A percentile compares a stretch with the other conserved stretches of the same genome.
Conservation (phyloP, 1,284 basidiomycete species). For the Leucoagaricus sp. region DNA sequence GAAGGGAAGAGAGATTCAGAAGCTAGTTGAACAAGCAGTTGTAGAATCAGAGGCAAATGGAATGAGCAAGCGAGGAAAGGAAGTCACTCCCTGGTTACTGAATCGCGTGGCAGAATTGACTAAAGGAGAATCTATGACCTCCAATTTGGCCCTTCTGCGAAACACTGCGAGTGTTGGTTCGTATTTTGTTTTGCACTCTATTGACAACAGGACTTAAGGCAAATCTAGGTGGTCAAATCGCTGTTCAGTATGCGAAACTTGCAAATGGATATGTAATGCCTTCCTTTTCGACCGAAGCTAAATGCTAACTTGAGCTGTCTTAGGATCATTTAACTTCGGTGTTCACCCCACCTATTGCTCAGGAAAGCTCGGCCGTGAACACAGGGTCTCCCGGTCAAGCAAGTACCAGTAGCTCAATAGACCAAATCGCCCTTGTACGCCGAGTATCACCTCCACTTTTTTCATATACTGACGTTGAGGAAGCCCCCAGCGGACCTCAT, state of each 20-base stretch:
- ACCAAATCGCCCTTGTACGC: constrained; percentile 10
- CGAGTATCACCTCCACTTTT: not conserved
- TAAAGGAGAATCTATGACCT: constrained; percentile 66
- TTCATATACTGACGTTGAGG: not conserved
- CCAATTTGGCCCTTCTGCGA: constrained; percentile 88
- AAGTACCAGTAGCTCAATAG: not conserved
- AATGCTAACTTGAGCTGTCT: not conserved
- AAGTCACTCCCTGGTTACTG: constrained; percentile 95
- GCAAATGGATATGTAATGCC: constrained; percentile 25
- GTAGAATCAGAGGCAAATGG: constrained; percentile 83
- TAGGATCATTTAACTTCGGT: not conserved
- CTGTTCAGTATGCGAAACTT: constrained; percentile 74
- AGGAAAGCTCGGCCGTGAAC: not conserved
- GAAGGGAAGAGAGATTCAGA: constrained; percentile 72
- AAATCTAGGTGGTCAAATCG: constrained; percentile 72
- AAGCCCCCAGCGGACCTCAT: constrained; percentile 46
- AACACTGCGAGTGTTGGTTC: constrained; percentile 89
- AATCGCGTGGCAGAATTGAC: constrained; percentile 85
- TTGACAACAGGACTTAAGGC: constrained; percentile 6
- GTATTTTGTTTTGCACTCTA: constrained; percentile 25
- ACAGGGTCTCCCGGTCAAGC: not conserved
- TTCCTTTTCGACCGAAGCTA: constrained; percentile 24
- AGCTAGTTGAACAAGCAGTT: constrained; percentile 85
- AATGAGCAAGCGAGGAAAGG: constrained; percentile 83
- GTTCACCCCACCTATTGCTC: not conserved